Evolutionary conservation across 2,329 filamentous ascomycete species (phyloP).

Genomic region (Claviceps spartinae): DNA sequence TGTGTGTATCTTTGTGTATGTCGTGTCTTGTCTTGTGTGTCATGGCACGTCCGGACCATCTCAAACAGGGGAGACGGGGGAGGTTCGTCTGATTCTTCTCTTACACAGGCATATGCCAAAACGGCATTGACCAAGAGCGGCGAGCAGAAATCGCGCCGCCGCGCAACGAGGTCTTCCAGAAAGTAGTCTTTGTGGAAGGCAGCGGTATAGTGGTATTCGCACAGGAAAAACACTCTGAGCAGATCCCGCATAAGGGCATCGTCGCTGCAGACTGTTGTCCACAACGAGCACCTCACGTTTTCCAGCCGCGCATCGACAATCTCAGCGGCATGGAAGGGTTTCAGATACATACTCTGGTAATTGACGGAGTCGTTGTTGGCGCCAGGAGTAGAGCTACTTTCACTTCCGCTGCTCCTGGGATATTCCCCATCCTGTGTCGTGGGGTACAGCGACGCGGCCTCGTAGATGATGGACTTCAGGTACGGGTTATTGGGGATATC

Average conservation of each 20-base stretch:
- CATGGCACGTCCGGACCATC: neutral
- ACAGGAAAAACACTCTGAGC: slow-evolving; percentile 15
- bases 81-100: neutral
- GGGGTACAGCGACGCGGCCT: slow-evolving; percentile 9
- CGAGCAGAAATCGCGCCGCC: slow-evolving; percentile 22
- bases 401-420: neutral
- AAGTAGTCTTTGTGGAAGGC: slow-evolving; percentile 27
- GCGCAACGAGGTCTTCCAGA: slow-evolving; percentile 23
- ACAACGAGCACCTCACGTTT: slow-evolving; percentile 17
- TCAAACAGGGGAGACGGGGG: slow-evolving; percentile 2
- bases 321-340: slow-evolving; percentile 22
- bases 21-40: neutral
- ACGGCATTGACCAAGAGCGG: slow-evolving; percentile 24
- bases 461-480: slow-evolving; percentile 14
- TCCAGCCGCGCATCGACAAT: slow-evolving; percentile 21
- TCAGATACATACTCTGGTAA: slow-evolving; percentile 15
- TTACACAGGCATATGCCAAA: slow-evolving; percentile 24
- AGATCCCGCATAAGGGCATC: slow-evolving; percentile 22
- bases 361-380: neutral
- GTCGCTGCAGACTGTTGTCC: slow-evolving; percentile 23
- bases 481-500: slow-evolving; percentile 13
- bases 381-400: neutral
- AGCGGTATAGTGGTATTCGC: slow-evolving; percentile 23
- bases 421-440: neutral
- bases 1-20: neutral